These are phyloP conservation scores for Stenocarpella maydis DNA, from an alignment of 2,329 filamentous ascomycete genomes.

Conservation along the genomic window DNA sequence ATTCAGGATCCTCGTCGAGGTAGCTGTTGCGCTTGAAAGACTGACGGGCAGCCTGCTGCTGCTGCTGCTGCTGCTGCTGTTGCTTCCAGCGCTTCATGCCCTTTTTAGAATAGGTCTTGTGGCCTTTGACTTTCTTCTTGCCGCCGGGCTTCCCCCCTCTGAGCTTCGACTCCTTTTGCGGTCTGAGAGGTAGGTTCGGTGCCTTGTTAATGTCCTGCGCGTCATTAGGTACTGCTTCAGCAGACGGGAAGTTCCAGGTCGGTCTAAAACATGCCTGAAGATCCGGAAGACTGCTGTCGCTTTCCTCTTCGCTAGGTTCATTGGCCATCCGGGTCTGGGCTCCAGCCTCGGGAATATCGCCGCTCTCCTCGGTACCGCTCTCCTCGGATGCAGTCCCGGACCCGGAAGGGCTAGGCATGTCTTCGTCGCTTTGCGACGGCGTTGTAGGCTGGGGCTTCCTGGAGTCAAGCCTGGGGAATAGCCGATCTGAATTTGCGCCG, in stretches of 20 bases:
- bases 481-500: constrained; percentile 58
- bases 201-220: constrained; percentile 37
- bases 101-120: constrained; percentile 58
- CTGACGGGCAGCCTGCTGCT: constrained; percentile 37
- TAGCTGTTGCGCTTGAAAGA: constrained; percentile 38
- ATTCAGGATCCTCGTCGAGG: constrained; percentile 46
- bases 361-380: constrained; percentile 62
- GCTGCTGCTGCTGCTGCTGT: constrained; percentile 52
- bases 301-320: constrained; percentile 66
- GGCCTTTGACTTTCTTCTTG: constrained; percentile 57
- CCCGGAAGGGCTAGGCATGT: constrained; percentile 57
- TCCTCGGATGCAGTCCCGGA: constrained; percentile 59
- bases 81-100: constrained; percentile 57
- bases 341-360: constrained; percentile 43
- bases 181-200: constrained; percentile 36
- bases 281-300: constrained; percentile 27
- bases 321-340: constrained; percentile 63
- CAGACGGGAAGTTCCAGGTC: constrained; percentile 26
- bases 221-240: constrained; percentile 28
- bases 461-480: constrained; percentile 62
- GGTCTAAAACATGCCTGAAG: constrained; percentile 26
- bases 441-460: constrained; percentile 53
- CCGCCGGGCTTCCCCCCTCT: constrained; percentile 42
- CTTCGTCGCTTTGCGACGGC: constrained; percentile 52
- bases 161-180: constrained; percentile 35